phyloP scores from a whole-genome alignment of 192 early-diverging fungal genomes.

The Physocladia obscura region DNA sequence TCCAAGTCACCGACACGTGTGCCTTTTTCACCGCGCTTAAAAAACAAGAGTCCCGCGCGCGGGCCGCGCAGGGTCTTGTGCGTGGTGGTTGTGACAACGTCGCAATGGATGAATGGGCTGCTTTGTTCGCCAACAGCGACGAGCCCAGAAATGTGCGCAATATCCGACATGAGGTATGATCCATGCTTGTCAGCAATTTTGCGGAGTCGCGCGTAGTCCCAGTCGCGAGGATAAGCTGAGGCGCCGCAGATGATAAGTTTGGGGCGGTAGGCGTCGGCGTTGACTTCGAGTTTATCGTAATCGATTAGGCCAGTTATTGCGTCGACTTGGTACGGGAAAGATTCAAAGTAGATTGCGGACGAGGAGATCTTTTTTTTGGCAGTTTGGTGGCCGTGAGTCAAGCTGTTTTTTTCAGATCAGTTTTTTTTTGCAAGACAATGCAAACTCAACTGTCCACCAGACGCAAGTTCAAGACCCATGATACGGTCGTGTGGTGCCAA shows the following conservation, averaged over 20 bases:
- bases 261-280: constrained; percentile 92
- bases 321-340: constrained; percentile 97
- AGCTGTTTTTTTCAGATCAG: constrained; percentile 21
- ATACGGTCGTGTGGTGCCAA: constrained; percentile 95
- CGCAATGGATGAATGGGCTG: constrained; percentile 96
- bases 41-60: constrained; percentile 98
- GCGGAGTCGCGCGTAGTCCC: constrained; percentile 95
- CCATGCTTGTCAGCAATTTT: constrained; percentile 91
- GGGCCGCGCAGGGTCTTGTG: constrained; percentile 99
- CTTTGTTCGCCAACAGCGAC: constrained; percentile 87
- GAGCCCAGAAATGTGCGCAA: constrained; percentile 97
- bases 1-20: constrained; percentile 76
- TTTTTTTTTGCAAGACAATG: not conserved
- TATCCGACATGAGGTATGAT: constrained; percentile 96
- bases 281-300: constrained; percentile 92
- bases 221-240: constrained; percentile 96
- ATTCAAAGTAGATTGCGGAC: constrained; percentile 99
- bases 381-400: constrained; percentile 99
- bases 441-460: constrained; percentile 79
- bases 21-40: constrained; percentile 80
- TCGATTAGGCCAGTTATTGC: constrained; percentile 84
- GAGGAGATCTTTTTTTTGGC: constrained; percentile 99
- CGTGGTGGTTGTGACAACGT: constrained; percentile 99
- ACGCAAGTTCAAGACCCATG: constrained; percentile 99
- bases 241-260: constrained; percentile 99